Conservation (phyloP, 768 basidiomycete species). For the Boletus fagicola region DNA sequence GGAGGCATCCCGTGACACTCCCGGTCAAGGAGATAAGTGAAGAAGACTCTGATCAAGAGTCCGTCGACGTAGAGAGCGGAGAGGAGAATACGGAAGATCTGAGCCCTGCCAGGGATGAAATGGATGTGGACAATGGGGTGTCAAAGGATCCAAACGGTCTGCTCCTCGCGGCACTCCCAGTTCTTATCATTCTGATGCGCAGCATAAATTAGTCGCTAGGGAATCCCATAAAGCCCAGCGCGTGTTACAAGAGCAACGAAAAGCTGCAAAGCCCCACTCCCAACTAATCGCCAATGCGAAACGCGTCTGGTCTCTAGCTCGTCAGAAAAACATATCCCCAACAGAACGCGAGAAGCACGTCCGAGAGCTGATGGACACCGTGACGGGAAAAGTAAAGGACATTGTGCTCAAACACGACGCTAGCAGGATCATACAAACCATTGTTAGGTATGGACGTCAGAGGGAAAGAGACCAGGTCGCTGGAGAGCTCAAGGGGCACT, state of each 20-base stretch:
- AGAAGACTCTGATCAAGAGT: slow-evolving; percentile 37
- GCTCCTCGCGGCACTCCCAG: slow-evolving; percentile 14
- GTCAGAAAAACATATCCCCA: slow-evolving; percentile 66
- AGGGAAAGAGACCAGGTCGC: slow-evolving; percentile 79
- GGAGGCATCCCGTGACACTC: slow-evolving; percentile 60
- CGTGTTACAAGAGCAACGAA: slow-evolving; percentile 62
- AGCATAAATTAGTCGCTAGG: slow-evolving; percentile 44
- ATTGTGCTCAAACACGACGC: slow-evolving; percentile 92
- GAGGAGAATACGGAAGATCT: slow-evolving; percentile 22
- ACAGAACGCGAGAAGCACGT: slow-evolving; percentile 75
- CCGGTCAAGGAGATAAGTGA: slow-evolving; percentile 35
- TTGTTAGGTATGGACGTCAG: slow-evolving; percentile 78
- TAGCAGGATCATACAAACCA: slow-evolving; percentile 77
- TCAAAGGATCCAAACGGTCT: slow-evolving; percentile 62
- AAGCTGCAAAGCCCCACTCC: slow-evolving; percentile 76
- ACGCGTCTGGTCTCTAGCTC: slow-evolving; percentile 71
- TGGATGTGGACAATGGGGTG: slow-evolving; percentile 27
- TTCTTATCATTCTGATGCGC: slow-evolving; percentile 7
- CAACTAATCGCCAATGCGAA: slow-evolving; percentile 69
- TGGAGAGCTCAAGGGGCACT: slow-evolving; percentile 76
- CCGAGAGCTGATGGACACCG: slow-evolving; percentile 67
- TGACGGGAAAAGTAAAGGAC: slow-evolving; percentile 80
- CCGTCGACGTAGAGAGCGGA: slow-evolving; percentile 33
- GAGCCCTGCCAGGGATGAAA: slow-evolving; percentile 30
- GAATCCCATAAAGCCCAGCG: slow-evolving; percentile 76